Evolutionary conservation across 1,284 basidiomycete genomes (phyloP).

Genomic region (Lentinula novae-zelandiae): DNA sequence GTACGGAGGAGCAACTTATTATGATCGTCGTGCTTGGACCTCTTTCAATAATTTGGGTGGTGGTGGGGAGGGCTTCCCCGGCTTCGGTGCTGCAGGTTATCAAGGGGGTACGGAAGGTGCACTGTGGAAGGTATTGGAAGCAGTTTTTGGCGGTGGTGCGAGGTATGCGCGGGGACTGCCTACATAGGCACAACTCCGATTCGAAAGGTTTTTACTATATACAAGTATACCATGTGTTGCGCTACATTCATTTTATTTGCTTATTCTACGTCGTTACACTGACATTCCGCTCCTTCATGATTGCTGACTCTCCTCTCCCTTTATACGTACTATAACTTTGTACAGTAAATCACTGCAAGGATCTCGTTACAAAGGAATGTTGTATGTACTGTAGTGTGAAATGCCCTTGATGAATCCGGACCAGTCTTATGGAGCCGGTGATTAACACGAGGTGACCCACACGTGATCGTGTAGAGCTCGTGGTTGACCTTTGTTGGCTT

Average conservation of each 20-base stretch:
- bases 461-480: not conserved
- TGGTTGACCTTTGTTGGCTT: not conserved
- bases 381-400: not conserved
- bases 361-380: not conserved
- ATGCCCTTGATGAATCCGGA: not conserved
- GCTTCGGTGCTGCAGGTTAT: constrained; percentile 21
- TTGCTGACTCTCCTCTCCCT: not conserved
- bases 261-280: not conserved
- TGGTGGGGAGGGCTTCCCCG: constrained; percentile 61
- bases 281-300: not conserved
- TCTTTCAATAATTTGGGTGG: constrained; percentile 70
- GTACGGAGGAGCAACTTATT: constrained; percentile 66
- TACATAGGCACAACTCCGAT: constrained; percentile 32
- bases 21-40: constrained; percentile 75
- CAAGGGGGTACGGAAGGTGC: constrained; percentile 36
- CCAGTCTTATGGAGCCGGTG: too few relatives aligned
- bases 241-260: not conserved
- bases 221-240: not conserved
- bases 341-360: not conserved
- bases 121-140: constrained; percentile 60
- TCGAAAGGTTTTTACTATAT: not conserved
- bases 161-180: constrained; percentile 71
- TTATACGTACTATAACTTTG: not conserved
- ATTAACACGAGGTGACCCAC: not conserved
- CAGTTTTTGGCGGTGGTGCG: constrained; percentile 66